Conservation (phyloP, 192 early-diverging fungal species). For the Paraglomus brasilianum region DNA sequence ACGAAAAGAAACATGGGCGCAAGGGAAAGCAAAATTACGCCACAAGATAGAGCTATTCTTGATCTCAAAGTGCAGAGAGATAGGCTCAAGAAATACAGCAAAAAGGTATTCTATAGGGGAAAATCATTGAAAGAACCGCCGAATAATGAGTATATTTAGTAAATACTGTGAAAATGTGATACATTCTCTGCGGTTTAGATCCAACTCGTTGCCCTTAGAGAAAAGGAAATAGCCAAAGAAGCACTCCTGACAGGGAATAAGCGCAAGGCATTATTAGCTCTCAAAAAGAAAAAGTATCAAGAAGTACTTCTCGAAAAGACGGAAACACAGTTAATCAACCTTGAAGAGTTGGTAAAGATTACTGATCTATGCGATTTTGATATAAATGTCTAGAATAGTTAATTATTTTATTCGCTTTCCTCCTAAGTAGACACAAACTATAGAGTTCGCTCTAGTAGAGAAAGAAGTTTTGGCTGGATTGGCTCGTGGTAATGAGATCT, state of each 20-base stretch:
- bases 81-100: constrained; percentile 88
- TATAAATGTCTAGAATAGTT: background rate
- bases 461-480: constrained; percentile 85
- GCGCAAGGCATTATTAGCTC: constrained; percentile 77
- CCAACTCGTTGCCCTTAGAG: constrained; percentile 74
- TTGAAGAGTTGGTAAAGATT: constrained; percentile 78
- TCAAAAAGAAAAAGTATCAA: constrained; percentile 97
- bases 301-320: constrained; percentile 83
- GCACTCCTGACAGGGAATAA: constrained; percentile 76
- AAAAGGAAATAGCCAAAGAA: constrained; percentile 75
- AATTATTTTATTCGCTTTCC: background rate
- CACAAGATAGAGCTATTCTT: constrained; percentile 90
- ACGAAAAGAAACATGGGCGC: constrained; percentile 30
- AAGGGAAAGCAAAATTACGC: constrained; percentile 66
- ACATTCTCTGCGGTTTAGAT: constrained; percentile 49
- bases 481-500: constrained; percentile 79
- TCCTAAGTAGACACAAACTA: constrained; percentile 60
- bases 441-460: constrained; percentile 93
- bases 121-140: no score
- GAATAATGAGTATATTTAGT: background rate
- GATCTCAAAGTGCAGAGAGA: constrained; percentile 97
- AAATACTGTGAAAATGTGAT: background rate
- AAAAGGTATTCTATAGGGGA: constrained; percentile 74
- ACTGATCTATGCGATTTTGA: background rate
- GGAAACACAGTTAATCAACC: constrained; percentile 81